A percentile compares a stretch with the other conserved stretches of the same genome.
Conservation (phyloP, 2,329 filamentous ascomycete genomes). For the Laburnicola sp. region DNA sequence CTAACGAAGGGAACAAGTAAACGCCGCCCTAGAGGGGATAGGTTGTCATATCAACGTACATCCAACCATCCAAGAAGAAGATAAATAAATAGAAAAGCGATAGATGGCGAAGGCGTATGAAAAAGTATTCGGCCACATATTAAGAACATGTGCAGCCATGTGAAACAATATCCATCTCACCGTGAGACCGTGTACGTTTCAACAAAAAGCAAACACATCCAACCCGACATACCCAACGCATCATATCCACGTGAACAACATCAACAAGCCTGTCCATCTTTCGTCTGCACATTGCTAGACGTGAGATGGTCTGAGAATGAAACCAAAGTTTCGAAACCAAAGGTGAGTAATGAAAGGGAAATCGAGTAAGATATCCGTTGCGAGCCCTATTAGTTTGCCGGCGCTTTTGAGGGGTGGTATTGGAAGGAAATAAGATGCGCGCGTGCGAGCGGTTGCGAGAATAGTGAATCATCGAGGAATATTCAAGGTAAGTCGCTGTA, state of each 20-base stretch:
- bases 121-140: slow-evolving; percentile 10
- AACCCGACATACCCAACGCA: slow-evolving; percentile 8
- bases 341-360: slow-evolving; percentile 3
- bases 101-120: slow-evolving; percentile 8
- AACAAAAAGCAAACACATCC: slow-evolving; percentile 9
- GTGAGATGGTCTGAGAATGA: background rate
- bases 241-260: slow-evolving; percentile 15
- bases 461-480: slow-evolving; percentile 15
- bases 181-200: slow-evolving; percentile 18
- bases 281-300: slow-evolving; percentile 9
- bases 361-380: slow-evolving; percentile 18
- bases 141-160: slow-evolving; percentile 6
- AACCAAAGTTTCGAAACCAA: slow-evolving; percentile 5
- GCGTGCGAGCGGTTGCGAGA: slow-evolving; percentile 19
- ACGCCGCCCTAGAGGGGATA: slow-evolving; percentile 15
- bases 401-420: slow-evolving; percentile 23
- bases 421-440: slow-evolving; percentile 23
- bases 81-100: background rate
- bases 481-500: slow-evolving; percentile 15
- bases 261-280: slow-evolving; percentile 9
- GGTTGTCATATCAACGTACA: slow-evolving; percentile 7
- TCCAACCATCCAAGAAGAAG: slow-evolving; percentile 12
- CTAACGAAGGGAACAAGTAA: slow-evolving; percentile 10
- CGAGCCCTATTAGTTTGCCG: slow-evolving; percentile 27
- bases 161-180: slow-evolving; percentile 6